These are phyloP conservation scores for Neocucurbitaria cava DNA, from an alignment of 2,329 filamentous ascomycete genomes.

Conservation along the genomic window DNA sequence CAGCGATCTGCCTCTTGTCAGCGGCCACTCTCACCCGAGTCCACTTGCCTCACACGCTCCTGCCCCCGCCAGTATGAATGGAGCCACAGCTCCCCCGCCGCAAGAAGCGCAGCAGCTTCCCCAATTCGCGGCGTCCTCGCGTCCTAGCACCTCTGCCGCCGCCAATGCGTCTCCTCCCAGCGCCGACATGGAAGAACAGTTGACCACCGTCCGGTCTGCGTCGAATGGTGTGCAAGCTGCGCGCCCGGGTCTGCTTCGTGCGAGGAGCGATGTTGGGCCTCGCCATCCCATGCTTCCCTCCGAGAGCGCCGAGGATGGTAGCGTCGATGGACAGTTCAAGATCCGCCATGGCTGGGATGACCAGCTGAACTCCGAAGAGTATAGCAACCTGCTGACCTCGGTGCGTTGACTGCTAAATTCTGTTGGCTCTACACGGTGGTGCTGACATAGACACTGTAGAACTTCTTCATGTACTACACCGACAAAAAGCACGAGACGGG, in stretches of 20 bases:
- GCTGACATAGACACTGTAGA: conserved; percentile 60
- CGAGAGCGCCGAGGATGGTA: conserved; percentile 48
- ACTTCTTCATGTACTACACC: conserved; percentile 99
- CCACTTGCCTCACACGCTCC: conserved; percentile 39
- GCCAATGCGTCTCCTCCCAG: conserved; percentile 21
- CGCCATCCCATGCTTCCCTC: conserved; percentile 34
- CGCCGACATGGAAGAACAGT: conserved; percentile 28
- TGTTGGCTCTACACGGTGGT: not conserved
- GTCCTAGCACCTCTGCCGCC: conserved; percentile 37
- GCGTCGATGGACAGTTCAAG: conserved; percentile 60
- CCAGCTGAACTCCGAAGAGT: conserved; percentile 89
- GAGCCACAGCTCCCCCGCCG: conserved; percentile 10
- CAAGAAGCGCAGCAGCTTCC: conserved; percentile 19
- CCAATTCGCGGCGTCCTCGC: conserved; percentile 22
- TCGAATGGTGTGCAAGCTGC: conserved; percentile 56
- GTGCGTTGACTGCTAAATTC: conserved; percentile 59
- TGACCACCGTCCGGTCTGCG: conserved; percentile 57
- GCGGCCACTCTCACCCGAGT: conserved; percentile 30
- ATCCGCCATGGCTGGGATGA: conserved; percentile 90
- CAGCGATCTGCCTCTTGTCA: conserved; percentile 31
- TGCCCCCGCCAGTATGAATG: conserved; percentile 26
- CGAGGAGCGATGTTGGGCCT: conserved; percentile 68
- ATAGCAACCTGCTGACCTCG: conserved; percentile 82
- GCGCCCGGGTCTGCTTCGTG: conserved; percentile 55
- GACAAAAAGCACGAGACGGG: conserved; percentile 97